A percentile compares a stretch with the other conserved stretches of the same genome.
These are phyloP conservation scores for Colletotrichum siamense DNA, from an alignment of 2,329 filamentous ascomycete species.

Conservation along the genomic window DNA sequence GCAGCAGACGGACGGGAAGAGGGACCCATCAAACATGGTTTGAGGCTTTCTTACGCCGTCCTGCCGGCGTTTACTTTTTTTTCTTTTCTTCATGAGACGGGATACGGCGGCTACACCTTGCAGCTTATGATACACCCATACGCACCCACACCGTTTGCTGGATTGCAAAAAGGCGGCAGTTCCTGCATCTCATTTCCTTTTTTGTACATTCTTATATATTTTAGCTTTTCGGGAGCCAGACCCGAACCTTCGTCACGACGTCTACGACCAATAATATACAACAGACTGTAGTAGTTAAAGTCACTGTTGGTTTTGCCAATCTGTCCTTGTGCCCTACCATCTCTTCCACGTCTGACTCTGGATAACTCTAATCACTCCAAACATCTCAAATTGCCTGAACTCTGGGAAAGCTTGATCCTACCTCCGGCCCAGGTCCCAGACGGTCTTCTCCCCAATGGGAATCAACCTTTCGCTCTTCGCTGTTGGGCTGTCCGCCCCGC, in stretches of 20 bases:
- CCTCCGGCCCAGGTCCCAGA: neutral
- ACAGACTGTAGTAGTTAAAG: neutral
- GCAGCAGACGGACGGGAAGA: neutral
- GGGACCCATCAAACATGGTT: neutral
- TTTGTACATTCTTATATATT: neutral
- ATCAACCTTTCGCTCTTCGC: neutral
- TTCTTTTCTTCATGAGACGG: neutral
- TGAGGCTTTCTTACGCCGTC: neutral
- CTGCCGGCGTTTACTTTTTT: neutral
- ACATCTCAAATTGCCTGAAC: neutral
- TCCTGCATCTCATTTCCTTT: neutral
- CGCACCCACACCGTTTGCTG: neutral
- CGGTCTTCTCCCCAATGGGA: neutral
- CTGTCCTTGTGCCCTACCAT: neutral
- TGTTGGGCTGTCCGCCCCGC: neutral
- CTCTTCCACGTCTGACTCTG: neutral
- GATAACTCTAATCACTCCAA: neutral
- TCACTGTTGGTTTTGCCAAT: neutral
- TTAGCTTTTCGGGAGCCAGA: slow-evolving; percentile 5
- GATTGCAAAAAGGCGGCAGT: neutral
- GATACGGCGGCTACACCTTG: neutral
- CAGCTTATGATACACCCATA: slow-evolving; percentile 9
- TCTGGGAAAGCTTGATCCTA: neutral
- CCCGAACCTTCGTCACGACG: neutral
- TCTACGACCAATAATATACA: neutral